Evolutionary conservation across 2,329 filamentous ascomycete species (phyloP).

Genomic region (Iodosphaeria phyllophila): DNA sequence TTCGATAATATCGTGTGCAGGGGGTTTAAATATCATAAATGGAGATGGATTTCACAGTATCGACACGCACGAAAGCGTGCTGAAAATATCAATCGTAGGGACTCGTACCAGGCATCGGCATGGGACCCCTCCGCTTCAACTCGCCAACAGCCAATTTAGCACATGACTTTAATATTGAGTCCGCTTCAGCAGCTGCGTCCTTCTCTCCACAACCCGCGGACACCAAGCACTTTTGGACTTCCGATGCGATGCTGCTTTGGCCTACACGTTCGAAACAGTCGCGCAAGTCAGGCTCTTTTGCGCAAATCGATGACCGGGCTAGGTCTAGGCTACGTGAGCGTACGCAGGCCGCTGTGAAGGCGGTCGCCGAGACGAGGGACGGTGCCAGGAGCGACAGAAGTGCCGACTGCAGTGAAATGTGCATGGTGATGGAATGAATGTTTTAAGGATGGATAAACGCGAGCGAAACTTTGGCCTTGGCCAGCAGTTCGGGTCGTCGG

Average conservation of each 20-base stretch:
- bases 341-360: conserved; percentile 18
- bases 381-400: conserved; percentile 3
- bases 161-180: conserved; percentile 15
- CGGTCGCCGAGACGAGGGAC: conserved; percentile 2
- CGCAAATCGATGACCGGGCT: conserved; percentile 22
- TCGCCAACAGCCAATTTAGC: conserved; percentile 1
- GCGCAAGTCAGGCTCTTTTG: conserved; percentile 20
- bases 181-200: conserved; percentile 16
- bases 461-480: no score
- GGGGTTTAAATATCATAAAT: background rate
- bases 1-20: background rate
- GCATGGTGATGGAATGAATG: conserved; percentile 3
- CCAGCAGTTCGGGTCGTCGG: no score
- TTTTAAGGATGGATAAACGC: no score
- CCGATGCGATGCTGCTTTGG: conserved; percentile 9
- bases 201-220: conserved; percentile 17
- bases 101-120: conserved; percentile 1
- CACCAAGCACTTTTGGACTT: conserved; percentile 19
- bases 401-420: conserved; percentile 2
- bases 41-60: background rate
- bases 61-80: background rate
- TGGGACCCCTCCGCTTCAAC: conserved; percentile 1
- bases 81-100: background rate
- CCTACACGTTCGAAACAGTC: conserved; percentile 21
- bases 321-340: conserved; percentile 18